Evolutionary conservation across 2,329 filamentous ascomycete genomes (phyloP).

Genomic region (Trichoderma brevicompactum): DNA sequence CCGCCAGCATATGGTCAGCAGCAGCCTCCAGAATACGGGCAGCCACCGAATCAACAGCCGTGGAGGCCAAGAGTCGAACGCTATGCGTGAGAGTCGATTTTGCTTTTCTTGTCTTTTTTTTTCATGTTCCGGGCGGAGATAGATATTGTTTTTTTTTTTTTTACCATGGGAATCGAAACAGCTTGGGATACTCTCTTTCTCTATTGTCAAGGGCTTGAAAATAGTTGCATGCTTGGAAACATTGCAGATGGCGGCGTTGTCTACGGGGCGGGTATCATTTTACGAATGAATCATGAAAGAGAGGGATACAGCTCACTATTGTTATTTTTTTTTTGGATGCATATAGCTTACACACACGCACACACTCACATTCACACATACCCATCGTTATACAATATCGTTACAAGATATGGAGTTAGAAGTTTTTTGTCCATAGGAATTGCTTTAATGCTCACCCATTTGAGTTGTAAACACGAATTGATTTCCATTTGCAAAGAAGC

Average conservation of each 20-base stretch:
- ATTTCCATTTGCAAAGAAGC: background rate
- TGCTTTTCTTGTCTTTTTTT: background rate
- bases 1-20: constrained; percentile 19
- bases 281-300: constrained; percentile 22
- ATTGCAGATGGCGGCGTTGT: constrained; percentile 18
- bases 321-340: constrained; percentile 4
- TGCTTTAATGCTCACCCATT: background rate
- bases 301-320: background rate
- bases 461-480: background rate
- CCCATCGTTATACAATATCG: background rate
- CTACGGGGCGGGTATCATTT: background rate
- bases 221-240: background rate
- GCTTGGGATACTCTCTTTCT: constrained; percentile 10
- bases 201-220: background rate
- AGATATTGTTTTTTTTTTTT: background rate
- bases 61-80: constrained; percentile 36
- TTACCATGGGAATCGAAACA: background rate
- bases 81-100: constrained; percentile 36
- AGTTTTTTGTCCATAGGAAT: background rate
- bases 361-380: background rate
- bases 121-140: background rate
- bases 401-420: background rate
- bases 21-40: constrained; percentile 19
- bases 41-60: constrained; percentile 29
- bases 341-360: too few species aligned